Base-by-base conservation (phyloP, 2,329 filamentous ascomycete species). In the Malbranchea cinnamomea region DNA sequence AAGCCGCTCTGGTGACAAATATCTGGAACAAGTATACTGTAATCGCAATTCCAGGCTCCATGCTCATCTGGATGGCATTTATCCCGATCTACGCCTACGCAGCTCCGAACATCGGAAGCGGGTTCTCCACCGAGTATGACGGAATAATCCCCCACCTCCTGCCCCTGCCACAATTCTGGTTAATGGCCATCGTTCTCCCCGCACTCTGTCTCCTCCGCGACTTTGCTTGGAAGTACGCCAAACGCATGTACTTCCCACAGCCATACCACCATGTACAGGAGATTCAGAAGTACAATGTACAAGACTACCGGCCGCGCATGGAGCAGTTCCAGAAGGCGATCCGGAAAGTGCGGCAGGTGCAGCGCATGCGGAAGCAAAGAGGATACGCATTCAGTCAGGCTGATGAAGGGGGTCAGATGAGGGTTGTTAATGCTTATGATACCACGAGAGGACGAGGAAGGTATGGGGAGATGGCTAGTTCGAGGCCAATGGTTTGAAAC, bases 261-360 rank as follows among this genome's bases (percentile, higher is more conserved):
- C 75, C 82, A 24, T 98, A 98, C 49, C 89, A 98, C 46, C 89
- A 98, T 54, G 89, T 98, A 40, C 89, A 98, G 57, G 89, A 98
- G 62, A 98, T 98, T 44, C 89, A 98, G 57, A 98, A 98, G 60
- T 98, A 95, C 62, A 98, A 98, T 47, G 93, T 98, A 37, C 89
- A 98, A 60, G 89, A 98, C 60, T 98, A 98, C 58, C 69, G 89
- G 49, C 89, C 89, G 38, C 76, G 89, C 49, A 98, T 98, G 89
- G 89, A 98, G 50, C 89, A 98, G 59, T 98, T 98, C 66, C 89
- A 98, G 60, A 98, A 98, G 60, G 89, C 89, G 13, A 95, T 98
- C 49, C 79, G 89, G 47, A 98, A 98, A 61, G 89, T 98, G 31
- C 74, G 89, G 30, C 89, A 98, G 58, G 89, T 95, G 23, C 89